Percentiles rank a stretch among this genome's conserved stretches.
phyloP scores from a whole-genome alignment of 805 yeast species.

The Yarrowia deformans region DNA sequence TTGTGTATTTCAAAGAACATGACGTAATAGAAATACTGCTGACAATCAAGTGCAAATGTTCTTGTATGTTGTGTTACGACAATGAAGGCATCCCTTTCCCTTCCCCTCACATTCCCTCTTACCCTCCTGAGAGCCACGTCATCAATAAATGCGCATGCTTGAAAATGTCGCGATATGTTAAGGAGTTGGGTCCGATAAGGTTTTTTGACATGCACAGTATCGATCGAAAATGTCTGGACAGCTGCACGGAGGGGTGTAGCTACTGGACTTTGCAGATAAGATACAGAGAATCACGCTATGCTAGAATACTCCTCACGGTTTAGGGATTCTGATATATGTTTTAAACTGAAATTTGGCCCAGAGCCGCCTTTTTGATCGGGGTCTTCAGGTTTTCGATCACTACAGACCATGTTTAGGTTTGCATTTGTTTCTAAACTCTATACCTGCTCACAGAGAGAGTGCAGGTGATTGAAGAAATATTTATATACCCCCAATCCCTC shows the following conservation, averaged over 20 bases:
- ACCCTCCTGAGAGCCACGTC: neutral
- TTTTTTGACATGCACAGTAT: neutral
- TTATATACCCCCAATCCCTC: neutral
- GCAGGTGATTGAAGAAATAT: neutral
- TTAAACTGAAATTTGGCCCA: too few species aligned
- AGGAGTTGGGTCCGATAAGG: slow-evolving; percentile 3
- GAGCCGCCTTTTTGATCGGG: neutral
- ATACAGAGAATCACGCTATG: neutral
- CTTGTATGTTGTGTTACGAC: too few species aligned
- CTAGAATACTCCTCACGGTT: neutral
- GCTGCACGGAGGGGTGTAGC: too few species aligned
- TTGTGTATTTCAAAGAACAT: too few species aligned
- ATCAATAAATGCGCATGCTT: neutral
- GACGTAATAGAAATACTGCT: too few species aligned
- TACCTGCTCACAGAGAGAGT: too few species aligned
- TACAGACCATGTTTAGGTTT: neutral
- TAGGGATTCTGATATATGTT: neutral
- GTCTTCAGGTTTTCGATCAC: neutral
- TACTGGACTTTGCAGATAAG: neutral
- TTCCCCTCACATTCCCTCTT: too few species aligned
- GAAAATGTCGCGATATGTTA: neutral
- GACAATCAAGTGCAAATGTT: too few species aligned
- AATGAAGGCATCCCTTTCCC: too few species aligned
- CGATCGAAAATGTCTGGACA: neutral
- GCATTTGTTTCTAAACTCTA: too few species aligned